A percentile compares a stretch with the other conserved stretches of the same genome.
Evolutionary conservation across 306 rosid genomes (phyloP).

Genomic region (Mucuna pruriens): DNA sequence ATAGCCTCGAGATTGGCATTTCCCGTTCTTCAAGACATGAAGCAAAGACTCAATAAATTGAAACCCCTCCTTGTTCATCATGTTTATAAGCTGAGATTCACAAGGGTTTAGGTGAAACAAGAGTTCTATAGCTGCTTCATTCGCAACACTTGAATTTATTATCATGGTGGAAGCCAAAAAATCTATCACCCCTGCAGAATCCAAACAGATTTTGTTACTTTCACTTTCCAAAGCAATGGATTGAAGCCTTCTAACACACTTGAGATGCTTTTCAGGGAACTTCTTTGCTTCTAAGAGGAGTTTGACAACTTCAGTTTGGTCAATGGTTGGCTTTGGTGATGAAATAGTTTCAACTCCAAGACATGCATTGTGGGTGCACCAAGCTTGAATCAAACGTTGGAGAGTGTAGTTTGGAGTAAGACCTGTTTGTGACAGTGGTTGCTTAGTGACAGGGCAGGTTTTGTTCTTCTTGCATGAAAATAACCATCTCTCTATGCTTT

Average conservation of each 20-base stretch:
- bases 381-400: constrained; percentile 64
- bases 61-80: constrained; percentile 36
- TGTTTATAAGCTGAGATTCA: constrained; percentile 35
- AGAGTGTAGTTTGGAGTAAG: constrained; percentile 80
- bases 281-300: constrained; percentile 53
- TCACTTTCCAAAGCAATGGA: constrained; percentile 54
- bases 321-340: constrained; percentile 54
- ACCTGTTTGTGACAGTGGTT: constrained; percentile 44
- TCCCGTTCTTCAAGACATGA: constrained; percentile 47
- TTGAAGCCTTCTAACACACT: constrained; percentile 50
- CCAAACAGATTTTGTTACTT: constrained; percentile 44
- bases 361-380: constrained; percentile 61
- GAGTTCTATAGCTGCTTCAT: constrained; percentile 53
- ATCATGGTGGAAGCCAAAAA: constrained; percentile 52
- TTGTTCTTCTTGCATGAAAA: constrained; percentile 47
- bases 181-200: constrained; percentile 53
- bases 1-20: constrained; percentile 47
- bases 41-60: constrained; percentile 54
- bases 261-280: constrained; percentile 36
- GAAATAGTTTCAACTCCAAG: constrained; percentile 50
- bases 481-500: constrained; percentile 65
- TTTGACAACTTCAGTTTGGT: constrained; percentile 52
- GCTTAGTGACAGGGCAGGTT: constrained; percentile 65
- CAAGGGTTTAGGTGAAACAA: constrained; percentile 52
- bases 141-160: not conserved